phyloP scores from a whole-genome alignment of 2,329 filamentous ascomycete species.

The Diaporthe caulivora region DNA sequence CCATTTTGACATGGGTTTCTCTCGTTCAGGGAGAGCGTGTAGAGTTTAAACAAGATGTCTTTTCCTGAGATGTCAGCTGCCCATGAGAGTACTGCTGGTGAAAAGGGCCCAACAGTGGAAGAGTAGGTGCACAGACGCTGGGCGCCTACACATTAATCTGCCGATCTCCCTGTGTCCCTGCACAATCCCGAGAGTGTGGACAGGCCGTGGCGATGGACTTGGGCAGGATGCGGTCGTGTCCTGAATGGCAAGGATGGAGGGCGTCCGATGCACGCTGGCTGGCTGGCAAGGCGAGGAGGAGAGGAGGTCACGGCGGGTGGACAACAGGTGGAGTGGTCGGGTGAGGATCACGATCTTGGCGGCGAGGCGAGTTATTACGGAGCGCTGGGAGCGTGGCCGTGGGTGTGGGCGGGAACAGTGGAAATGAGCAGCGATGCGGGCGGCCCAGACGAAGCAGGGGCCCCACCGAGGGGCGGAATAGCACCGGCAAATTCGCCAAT shows the following conservation, averaged over 20 bases:
- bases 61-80: no score
- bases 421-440: conserved; percentile 22
- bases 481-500: conserved; percentile 33
- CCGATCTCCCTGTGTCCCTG: background rate
- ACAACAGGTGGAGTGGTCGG: conserved; percentile 1
- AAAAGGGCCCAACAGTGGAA: background rate
- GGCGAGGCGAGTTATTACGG: background rate
- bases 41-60: background rate
- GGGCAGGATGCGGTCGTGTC: no score
- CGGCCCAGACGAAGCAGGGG: background rate
- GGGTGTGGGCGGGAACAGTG: conserved; percentile 25
- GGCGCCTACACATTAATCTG: background rate
- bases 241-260: no score
- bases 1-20: background rate
- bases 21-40: background rate
- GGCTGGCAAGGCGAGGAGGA: background rate
- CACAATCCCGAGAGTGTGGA: background rate
- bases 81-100: background rate
- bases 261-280: no score
- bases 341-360: conserved; percentile 27
- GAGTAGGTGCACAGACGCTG: background rate
- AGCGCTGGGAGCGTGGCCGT: background rate
- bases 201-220: background rate
- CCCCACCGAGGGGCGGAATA: conserved; percentile 19
- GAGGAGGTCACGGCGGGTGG: background rate